A percentile compares a stretch with the other conserved stretches of the same genome.
These are phyloP conservation scores for Macrolepiota fuliginosa DNA, from an alignment of 768 basidiomycete species.

Conservation along the genomic window DNA sequence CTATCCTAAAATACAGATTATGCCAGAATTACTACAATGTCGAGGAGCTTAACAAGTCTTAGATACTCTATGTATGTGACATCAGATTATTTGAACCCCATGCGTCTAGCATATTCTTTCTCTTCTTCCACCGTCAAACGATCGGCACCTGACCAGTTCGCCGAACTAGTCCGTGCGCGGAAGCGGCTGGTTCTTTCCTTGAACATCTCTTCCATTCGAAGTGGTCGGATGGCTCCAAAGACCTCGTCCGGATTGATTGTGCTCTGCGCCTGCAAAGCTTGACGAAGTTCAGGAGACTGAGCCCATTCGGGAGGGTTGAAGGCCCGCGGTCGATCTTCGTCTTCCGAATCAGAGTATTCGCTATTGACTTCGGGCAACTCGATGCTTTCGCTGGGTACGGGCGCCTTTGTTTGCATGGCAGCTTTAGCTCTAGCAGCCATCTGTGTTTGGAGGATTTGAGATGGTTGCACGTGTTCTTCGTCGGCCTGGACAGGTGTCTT, in stretches of 20 bases:
- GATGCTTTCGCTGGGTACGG: slow-evolving; percentile 72
- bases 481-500: slow-evolving; percentile 34
- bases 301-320: slow-evolving; percentile 86
- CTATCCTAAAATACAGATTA: not conserved
- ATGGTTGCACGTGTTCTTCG: slow-evolving; percentile 56
- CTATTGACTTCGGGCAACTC: slow-evolving; percentile 95
- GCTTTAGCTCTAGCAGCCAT: slow-evolving; percentile 74
- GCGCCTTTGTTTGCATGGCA: slow-evolving; percentile 44
- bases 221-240: slow-evolving; percentile 84
- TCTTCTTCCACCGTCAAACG: slow-evolving; percentile 82
- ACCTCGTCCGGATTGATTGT: slow-evolving; percentile 89
- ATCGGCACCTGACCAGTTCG: slow-evolving; percentile 96
- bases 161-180: slow-evolving; percentile 87
- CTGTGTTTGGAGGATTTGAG: slow-evolving; percentile 60
- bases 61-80: not conserved
- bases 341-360: slow-evolving; percentile 96
- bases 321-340: slow-evolving; percentile 75
- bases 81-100: slow-evolving; percentile 67
- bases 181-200: slow-evolving; percentile 73
- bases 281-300: slow-evolving; percentile 81
- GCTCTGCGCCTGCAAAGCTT: slow-evolving; percentile 78
- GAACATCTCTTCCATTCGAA: slow-evolving; percentile 95
- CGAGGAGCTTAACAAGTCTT: not conserved
- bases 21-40: not conserved
- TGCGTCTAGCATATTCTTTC: slow-evolving; percentile 80